Evolutionary conservation across 2,329 filamentous ascomycete genomes (phyloP).

Genomic region (Trichoderma lentiforme): DNA sequence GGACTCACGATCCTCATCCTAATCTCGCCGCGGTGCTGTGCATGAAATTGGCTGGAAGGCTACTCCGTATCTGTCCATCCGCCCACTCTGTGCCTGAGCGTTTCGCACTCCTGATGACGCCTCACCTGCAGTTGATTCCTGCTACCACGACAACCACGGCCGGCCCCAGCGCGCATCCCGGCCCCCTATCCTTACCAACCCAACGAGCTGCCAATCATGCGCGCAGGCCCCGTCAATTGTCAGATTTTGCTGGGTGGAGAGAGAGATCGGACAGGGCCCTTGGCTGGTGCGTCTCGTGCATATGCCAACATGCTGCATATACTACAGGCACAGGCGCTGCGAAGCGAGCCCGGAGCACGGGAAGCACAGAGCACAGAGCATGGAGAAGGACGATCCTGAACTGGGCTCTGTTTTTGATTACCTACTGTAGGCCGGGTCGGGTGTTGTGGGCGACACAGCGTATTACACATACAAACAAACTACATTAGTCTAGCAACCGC

Average conservation of each 20-base stretch:
- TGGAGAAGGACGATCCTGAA: slow-evolving; percentile 8
- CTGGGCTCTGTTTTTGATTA: neutral
- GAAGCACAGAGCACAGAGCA: slow-evolving; percentile 9
- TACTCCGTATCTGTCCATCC: slow-evolving; percentile 14
- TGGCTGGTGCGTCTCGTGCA: slow-evolving; percentile 10
- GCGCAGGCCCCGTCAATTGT: slow-evolving; percentile 12
- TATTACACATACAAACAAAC: neutral
- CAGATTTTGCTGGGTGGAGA: slow-evolving; percentile 14
- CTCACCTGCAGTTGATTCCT: slow-evolving; percentile 12
- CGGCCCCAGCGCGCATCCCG: slow-evolving; percentile 1
- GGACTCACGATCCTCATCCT: slow-evolving; percentile 16
- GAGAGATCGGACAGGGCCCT: slow-evolving; percentile 10
- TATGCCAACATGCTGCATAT: neutral
- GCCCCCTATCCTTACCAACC: neutral
- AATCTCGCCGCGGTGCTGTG: slow-evolving; percentile 16
- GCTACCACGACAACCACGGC: slow-evolving; percentile 14
- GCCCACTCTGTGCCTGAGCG: slow-evolving; percentile 15
- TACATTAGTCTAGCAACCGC: neutral
- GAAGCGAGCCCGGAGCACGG: slow-evolving; percentile 11
- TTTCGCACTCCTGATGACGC: slow-evolving; percentile 15
- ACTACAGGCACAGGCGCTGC: neutral
- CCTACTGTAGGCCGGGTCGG: neutral
- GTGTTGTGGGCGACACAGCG: neutral
- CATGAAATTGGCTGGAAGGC: slow-evolving; percentile 13
- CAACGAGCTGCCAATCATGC: slow-evolving; percentile 5